Evolutionary conservation across 306 rosid genomes (phyloP), one percentile per base, ranked within the genome.

Genomic region (Vigna mungo): DNA sequence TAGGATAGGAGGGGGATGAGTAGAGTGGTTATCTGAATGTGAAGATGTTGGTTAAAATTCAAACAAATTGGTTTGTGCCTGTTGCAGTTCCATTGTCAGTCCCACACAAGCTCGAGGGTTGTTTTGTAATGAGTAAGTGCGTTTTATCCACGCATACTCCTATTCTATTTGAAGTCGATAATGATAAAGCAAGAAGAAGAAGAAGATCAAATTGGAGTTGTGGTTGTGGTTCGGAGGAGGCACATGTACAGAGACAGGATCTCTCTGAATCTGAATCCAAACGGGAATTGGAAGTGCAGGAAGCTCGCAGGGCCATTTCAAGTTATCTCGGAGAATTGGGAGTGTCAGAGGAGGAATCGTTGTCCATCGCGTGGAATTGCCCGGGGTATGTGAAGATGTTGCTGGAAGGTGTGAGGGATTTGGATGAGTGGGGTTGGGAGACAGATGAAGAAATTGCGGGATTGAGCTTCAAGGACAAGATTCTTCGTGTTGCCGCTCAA

Each of bases 311-410:
- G 16, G 93, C 91, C 2, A 58, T 95, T 71, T 85, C 92, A 16
- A 81, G 52, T 30, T 78, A 76, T 75, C 90, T 95, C 48, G 84
- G 18, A 21, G 78, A 82, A 32, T 83, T 83, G 17, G 96, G 97
- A 16, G 82, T 88, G 17, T 87, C 92, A 0, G 81, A 69, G 79
- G 87, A 72, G 4, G 92, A 90, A 12, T 84, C 97, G 3, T 20
- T 54, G 23, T 86, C 62, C 44, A 85, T 95, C 12, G 82, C 90
- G 0, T 73, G 80, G 56, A 88, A 87, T 23, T 85, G 87, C 7
- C 92, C 95, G 0, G 71, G 81, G 9, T 95, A 90, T 81, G 51
- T 90, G 84, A 71, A 79, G 58, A 92, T 89, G 93, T 64, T 95
- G 78, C 79, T 90, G 4, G 95, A 89, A 39, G 89, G 87, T 66